Percentiles rank a stretch among this genome's conserved stretches.
These are phyloP conservation scores for Ophidiomyces ophidiicola DNA, from an alignment of 2,329 filamentous ascomycete genomes.

Conservation along the genomic window DNA sequence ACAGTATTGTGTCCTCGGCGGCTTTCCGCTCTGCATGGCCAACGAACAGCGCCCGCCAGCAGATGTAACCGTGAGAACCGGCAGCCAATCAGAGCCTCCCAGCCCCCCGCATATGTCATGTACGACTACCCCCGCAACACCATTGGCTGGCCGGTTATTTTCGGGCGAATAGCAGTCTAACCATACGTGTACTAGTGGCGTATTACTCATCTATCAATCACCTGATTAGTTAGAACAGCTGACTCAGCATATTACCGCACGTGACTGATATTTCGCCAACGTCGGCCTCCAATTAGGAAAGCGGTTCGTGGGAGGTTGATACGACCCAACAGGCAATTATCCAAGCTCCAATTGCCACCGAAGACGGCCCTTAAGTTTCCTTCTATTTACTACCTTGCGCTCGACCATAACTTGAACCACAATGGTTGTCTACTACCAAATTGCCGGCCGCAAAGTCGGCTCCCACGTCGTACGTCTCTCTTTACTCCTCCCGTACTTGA, in stretches of 20 bases:
- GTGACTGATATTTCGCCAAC: too few species aligned
- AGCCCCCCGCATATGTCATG: slow-evolving; percentile 2
- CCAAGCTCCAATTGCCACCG: slow-evolving; percentile 2
- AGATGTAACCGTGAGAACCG: slow-evolving; percentile 6
- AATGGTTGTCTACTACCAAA: slow-evolving; percentile 42
- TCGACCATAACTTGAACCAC: slow-evolving; percentile 20
- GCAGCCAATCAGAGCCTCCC: slow-evolving; percentile 2
- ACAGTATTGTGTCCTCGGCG: too few species aligned
- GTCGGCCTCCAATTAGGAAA: background rate
- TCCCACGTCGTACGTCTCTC: slow-evolving; percentile 39
- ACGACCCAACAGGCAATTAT: background rate
- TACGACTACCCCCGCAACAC: background rate
- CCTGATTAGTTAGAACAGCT: too few species aligned
- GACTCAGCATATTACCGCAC: too few species aligned
- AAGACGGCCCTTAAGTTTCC: background rate
- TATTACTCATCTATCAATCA: too few species aligned
- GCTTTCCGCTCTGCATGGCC: too few species aligned
- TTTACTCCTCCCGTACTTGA: slow-evolving; percentile 8
- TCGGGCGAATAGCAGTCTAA: slow-evolving; percentile 8
- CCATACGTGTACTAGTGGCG: slow-evolving; percentile 2
- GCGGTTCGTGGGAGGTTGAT: background rate
- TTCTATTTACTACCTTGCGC: background rate
- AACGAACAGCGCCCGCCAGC: too few species aligned
- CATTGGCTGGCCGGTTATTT: slow-evolving; percentile 12
- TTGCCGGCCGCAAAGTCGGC: slow-evolving; percentile 42